phyloP scores from a whole-genome alignment of 1,139 yeast species.

The Eremothecium cymbalariae region DNA sequence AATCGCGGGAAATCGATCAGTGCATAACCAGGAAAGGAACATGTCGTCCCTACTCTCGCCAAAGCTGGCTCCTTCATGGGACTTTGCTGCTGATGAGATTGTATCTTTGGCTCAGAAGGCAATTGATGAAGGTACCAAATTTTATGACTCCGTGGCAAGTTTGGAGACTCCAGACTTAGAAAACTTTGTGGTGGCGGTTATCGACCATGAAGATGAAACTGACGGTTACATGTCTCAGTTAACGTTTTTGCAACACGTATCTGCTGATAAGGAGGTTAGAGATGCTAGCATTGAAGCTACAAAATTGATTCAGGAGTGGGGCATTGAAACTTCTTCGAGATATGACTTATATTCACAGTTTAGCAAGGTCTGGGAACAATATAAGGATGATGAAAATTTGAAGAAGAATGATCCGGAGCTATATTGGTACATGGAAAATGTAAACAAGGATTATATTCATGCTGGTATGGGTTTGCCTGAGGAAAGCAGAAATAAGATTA shows the following conservation, averaged over 20 bases:
- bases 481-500: conserved; percentile 48
- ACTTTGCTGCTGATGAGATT: conserved; percentile 47
- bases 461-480: conserved; percentile 58
- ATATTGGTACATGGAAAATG: conserved; percentile 48
- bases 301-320: conserved; percentile 45
- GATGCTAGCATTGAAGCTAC: conserved; percentile 64
- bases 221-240: conserved; percentile 41
- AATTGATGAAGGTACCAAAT: conserved; percentile 37
- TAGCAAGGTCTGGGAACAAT: conserved; percentile 40
- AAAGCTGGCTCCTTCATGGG: conserved; percentile 54
- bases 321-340: conserved; percentile 58
- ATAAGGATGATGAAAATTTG: conserved; percentile 28
- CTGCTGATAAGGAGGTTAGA: conserved; percentile 51
- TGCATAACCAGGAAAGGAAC: conserved; percentile 4
- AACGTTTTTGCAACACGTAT: conserved; percentile 63
- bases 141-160: conserved; percentile 50
- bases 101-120: conserved; percentile 38
- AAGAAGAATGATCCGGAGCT: conserved; percentile 43
- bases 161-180: conserved; percentile 46
- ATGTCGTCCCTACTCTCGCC: conserved; percentile 16
- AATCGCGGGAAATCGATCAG: conserved; percentile 2
- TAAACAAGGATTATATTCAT: conserved; percentile 48
- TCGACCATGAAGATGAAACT: conserved; percentile 42
- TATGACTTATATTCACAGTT: conserved; percentile 58
- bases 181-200: conserved; percentile 45